These are phyloP conservation scores for Deinandra increscens DNA, from an alignment of 129 eudicot species.

Conservation along the genomic window DNA sequence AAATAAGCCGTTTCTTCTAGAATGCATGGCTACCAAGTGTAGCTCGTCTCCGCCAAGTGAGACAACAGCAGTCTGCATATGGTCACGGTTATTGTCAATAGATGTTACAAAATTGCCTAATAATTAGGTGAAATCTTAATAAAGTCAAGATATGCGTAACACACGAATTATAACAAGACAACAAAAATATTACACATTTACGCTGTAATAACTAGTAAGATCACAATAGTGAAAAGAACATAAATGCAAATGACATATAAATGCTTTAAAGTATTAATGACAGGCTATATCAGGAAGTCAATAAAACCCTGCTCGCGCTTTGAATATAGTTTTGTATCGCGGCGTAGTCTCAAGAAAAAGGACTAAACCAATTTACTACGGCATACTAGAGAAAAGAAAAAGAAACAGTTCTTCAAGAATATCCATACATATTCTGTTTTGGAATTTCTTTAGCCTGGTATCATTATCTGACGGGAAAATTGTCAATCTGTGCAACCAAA, in stretches of 20 bases:
- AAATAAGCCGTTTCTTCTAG: slow-evolving; percentile 46
- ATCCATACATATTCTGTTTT: neutral
- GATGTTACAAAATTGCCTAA: neutral
- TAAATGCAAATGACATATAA: slow-evolving; percentile 10
- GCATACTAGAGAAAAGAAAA: neutral
- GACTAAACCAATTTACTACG: neutral
- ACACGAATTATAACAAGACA: neutral
- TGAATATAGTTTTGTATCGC: neutral
- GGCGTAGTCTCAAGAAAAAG: neutral
- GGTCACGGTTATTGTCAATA: slow-evolving; percentile 2
- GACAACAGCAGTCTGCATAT: slow-evolving; percentile 82
- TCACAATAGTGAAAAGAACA: slow-evolving; percentile 7
- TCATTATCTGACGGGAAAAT: slow-evolving; percentile 16
- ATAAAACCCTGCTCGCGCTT: slow-evolving; percentile 20
- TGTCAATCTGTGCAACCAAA: slow-evolving; percentile 10
- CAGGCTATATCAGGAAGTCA: neutral
- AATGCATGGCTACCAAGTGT: slow-evolving; percentile 92
- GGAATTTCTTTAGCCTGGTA: slow-evolving; percentile 2
- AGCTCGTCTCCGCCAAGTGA: slow-evolving; percentile 67
- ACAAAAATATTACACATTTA: neutral
- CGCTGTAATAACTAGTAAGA: slow-evolving; percentile 9
- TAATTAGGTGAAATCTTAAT: neutral
- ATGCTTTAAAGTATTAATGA: slow-evolving; percentile 11
- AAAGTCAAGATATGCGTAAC: neutral
- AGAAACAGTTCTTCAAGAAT: neutral